Evolutionary conservation across 2,329 filamentous ascomycete genomes (phyloP).

Genomic region (Xylaria digitata): DNA sequence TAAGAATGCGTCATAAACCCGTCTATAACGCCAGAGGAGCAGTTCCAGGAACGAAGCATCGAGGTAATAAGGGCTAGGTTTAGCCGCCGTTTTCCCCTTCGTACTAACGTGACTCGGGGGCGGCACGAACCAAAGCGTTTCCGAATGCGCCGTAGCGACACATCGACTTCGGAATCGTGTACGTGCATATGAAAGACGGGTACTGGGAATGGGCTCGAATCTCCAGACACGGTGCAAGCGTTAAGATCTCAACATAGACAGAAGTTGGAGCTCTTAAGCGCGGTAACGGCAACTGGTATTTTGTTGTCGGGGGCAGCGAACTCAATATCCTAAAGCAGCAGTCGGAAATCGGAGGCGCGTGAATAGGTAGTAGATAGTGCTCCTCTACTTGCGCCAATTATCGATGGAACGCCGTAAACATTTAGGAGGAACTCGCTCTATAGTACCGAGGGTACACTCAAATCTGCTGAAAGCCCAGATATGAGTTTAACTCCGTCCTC

Average conservation of each 20-base stretch:
- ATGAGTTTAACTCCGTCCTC: background rate
- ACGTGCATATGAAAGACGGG: slow-evolving; percentile 8
- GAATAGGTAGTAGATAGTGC: no score
- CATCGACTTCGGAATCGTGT: background rate
- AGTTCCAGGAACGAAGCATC: background rate
- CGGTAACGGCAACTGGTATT: background rate
- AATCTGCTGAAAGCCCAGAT: background rate
- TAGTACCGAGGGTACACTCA: background rate
- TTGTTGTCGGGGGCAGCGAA: background rate
- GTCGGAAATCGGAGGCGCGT: no score
- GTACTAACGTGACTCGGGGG: background rate
- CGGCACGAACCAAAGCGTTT: slow-evolving; percentile 2
- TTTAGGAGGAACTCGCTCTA: slow-evolving; percentile 2
- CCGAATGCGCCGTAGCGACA: slow-evolving; percentile 2
- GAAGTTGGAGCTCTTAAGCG: background rate
- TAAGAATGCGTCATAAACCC: background rate
- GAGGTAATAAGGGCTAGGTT: background rate
- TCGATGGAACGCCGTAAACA: slow-evolving; percentile 1
- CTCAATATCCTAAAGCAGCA: background rate
- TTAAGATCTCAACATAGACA: background rate
- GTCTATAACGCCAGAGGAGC: background rate
- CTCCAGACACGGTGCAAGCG: background rate
- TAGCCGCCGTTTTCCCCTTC: background rate
- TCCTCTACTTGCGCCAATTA: background rate
- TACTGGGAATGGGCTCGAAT: background rate